Conservation (phyloP, 2,329 filamentous ascomycete genomes). For the Byssothecium circinans region DNA sequence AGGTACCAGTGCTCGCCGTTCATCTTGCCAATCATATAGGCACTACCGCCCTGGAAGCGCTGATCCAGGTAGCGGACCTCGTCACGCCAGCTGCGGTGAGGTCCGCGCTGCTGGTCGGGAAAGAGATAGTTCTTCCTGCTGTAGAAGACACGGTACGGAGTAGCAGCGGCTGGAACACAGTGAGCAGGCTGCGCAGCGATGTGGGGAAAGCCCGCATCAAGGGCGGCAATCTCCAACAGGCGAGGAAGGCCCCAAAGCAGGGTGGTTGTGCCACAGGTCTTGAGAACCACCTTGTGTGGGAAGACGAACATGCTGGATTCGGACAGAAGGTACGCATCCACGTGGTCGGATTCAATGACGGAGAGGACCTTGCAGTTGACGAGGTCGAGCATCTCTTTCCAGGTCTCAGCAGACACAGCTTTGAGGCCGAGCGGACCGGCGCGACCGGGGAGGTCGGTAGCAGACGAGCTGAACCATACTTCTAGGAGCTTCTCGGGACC, state of each 20-base stretch:
- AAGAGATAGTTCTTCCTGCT: slow-evolving; percentile 98
- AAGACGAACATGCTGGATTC: slow-evolving; percentile 99
- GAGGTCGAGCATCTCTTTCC: slow-evolving; percentile 96
- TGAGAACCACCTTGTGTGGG: slow-evolving; percentile 98
- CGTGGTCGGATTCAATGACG: slow-evolving; percentile 86
- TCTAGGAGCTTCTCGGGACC: slow-evolving; percentile 97
- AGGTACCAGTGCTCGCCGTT: slow-evolving; percentile 99
- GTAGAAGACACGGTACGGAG: slow-evolving; percentile 95
- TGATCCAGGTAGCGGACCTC: slow-evolving; percentile 92
- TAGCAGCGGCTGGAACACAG: slow-evolving; percentile 74
- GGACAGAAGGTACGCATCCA: slow-evolving; percentile 94
- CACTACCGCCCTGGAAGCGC: slow-evolving; percentile 88
- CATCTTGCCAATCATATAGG: slow-evolving; percentile 99
- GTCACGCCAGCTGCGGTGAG: slow-evolving; percentile 96
- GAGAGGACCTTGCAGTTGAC: slow-evolving; percentile 99
- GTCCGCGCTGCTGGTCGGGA: slow-evolving; percentile 88
- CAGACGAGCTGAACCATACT: slow-evolving; percentile 92
- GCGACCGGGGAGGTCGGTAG: slow-evolving; percentile 69
- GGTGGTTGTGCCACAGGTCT: slow-evolving; percentile 97
- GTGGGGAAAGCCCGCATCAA: slow-evolving; percentile 86
- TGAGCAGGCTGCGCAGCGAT: slow-evolving; percentile 67
- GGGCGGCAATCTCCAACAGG: slow-evolving; percentile 87
- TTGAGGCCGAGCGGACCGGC: slow-evolving; percentile 80
- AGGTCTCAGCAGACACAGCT: slow-evolving; percentile 77
- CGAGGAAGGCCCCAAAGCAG: slow-evolving; percentile 85